Evolutionary conservation across 495 filamentous ascomycete species (phyloP).

Genomic region (Podospora pseudoanserina): DNA sequence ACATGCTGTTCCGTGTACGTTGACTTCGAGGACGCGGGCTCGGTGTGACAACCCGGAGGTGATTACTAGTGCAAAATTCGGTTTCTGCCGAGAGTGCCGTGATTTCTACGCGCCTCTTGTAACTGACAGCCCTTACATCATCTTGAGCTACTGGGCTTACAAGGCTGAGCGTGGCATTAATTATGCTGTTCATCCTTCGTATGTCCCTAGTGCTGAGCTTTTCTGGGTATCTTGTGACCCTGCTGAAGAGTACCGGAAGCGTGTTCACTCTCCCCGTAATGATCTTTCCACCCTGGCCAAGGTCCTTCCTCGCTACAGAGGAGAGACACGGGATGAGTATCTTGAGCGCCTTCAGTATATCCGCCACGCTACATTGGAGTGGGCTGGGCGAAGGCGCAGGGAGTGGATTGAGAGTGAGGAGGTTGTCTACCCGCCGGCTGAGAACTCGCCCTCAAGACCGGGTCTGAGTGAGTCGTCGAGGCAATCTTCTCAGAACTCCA

Average conservation of each 20-base stretch:
- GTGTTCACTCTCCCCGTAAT: slow-evolving; percentile 1
- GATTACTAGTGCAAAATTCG: slow-evolving; percentile 4
- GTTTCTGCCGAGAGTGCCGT: slow-evolving; percentile 18
- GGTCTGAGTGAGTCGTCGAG: neutral
- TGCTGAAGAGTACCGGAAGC: neutral
- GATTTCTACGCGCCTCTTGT: slow-evolving; percentile 7
- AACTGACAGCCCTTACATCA: neutral
- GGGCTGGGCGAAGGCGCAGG: neutral
- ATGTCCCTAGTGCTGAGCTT: neutral
- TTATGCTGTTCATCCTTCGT: slow-evolving; percentile 4
- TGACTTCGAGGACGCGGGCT: neutral
- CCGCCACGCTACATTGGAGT: neutral
- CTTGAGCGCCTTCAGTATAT: neutral
- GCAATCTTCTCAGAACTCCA: neutral
- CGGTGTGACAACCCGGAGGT: slow-evolving; percentile 1
- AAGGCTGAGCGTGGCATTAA: slow-evolving; percentile 8
- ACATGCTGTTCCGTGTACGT: slow-evolving; percentile 1
- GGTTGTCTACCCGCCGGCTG: neutral
- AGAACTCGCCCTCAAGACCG: neutral
- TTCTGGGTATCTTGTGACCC: neutral
- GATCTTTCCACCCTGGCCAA: slow-evolving; percentile 16
- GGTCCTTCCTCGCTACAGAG: neutral
- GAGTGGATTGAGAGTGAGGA: neutral
- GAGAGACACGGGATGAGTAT: neutral
- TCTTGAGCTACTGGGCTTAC: slow-evolving; percentile 23